Evolutionary conservation across 164 flowering plant species (phyloP).

Genomic region (Chloranthus sessilifolius): DNA sequence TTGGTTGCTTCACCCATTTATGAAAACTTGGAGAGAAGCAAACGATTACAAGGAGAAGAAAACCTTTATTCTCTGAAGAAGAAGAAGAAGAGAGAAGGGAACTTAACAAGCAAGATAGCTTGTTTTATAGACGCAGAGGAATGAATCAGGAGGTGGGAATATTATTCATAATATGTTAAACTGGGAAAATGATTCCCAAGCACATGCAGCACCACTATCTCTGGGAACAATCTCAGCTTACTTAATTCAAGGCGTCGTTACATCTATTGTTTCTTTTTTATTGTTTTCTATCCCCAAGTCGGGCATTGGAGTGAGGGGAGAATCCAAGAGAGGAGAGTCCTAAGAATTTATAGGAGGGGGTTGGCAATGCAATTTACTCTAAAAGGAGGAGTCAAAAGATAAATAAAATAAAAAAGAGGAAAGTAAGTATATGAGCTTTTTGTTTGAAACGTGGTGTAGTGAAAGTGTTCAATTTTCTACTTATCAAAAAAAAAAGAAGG

Average conservation of each 20-base stretch:
- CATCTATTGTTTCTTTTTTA: conserved; percentile 17
- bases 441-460: conserved; percentile 23
- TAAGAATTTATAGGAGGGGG: conserved; percentile 25
- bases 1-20: conserved; percentile 74
- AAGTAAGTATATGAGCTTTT: background rate
- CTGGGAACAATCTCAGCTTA: conserved; percentile 7
- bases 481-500: too few relatives aligned
- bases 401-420: background rate
- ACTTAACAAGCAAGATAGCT: conserved; percentile 2
- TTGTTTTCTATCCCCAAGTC: conserved; percentile 19
- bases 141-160: conserved; percentile 16
- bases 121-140: conserved; percentile 12
- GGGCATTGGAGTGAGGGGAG: conserved; percentile 13
- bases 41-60: background rate
- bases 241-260: conserved; percentile 13
- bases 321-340: conserved; percentile 13
- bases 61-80: background rate
- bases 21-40: background rate
- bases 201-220: conserved; percentile 54
- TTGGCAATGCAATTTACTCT: background rate
- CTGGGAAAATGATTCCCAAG: conserved; percentile 30
- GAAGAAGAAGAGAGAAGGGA: conserved; percentile 14
- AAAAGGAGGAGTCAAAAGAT: background rate
- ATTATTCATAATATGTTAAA: conserved; percentile 28
- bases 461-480: conserved; percentile 14